phyloP scores from a whole-genome alignment of 2,329 filamentous ascomycete species.

The Aschersonia sp. region DNA sequence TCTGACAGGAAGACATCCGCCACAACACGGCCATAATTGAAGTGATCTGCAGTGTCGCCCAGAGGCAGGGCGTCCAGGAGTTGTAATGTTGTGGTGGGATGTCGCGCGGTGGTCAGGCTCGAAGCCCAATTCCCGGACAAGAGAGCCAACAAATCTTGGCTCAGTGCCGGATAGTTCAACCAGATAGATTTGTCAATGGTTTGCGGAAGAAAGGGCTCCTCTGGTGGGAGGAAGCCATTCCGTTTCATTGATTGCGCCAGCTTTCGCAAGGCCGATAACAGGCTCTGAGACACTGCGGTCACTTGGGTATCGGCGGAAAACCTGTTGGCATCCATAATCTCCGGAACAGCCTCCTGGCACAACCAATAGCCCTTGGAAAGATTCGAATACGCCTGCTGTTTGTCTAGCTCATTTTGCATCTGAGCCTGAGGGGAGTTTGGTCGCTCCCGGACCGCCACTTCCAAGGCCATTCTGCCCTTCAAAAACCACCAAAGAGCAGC shows the following conservation, averaged over 20 bases:
- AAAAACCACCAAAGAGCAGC: slow-evolving; percentile 83
- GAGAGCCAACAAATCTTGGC: slow-evolving; percentile 55
- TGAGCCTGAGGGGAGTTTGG: slow-evolving; percentile 35
- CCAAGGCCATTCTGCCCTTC: slow-evolving; percentile 62
- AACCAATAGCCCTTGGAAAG: slow-evolving; percentile 81
- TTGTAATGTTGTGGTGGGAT: slow-evolving; percentile 29
- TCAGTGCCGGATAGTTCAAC: slow-evolving; percentile 62
- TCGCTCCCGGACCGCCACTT: slow-evolving; percentile 53
- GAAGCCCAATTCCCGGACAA: slow-evolving; percentile 47
- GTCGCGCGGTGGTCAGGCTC: slow-evolving; percentile 31
- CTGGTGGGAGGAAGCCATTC: slow-evolving; percentile 62
- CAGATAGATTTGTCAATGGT: slow-evolving; percentile 71
- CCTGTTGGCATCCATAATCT: slow-evolving; percentile 28
- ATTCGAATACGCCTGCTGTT: slow-evolving; percentile 71
- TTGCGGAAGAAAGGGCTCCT: slow-evolving; percentile 56
- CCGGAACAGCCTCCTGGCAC: slow-evolving; percentile 36
- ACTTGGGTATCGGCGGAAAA: slow-evolving; percentile 29
- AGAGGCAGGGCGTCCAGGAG: slow-evolving; percentile 60
- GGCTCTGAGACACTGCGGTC: slow-evolving; percentile 36
- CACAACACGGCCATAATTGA: slow-evolving; percentile 67
- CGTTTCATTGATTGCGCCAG: slow-evolving; percentile 71
- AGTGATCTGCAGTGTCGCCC: slow-evolving; percentile 57
- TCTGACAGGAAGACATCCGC: slow-evolving; percentile 65
- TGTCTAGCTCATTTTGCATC: slow-evolving; percentile 37
- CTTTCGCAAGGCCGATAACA: slow-evolving; percentile 55